These are phyloP conservation scores for Pseudogymnoascus verrucosus DNA, from an alignment of 2,329 filamentous ascomycete genomes.

Conservation along the genomic window DNA sequence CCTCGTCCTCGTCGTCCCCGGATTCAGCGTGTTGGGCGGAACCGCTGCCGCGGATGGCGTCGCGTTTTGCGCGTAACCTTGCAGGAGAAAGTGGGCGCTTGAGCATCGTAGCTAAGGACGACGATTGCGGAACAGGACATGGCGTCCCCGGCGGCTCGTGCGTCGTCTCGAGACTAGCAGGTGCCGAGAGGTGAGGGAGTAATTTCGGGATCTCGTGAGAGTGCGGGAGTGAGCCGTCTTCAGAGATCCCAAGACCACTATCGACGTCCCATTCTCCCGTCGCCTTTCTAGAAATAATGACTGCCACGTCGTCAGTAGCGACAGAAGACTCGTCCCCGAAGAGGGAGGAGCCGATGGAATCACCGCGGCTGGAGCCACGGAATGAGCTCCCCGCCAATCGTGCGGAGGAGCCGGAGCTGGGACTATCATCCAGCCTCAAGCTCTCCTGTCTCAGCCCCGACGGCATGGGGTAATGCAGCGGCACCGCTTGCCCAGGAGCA, in stretches of 20 bases:
- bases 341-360: constrained; percentile 81
- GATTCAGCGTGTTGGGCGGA: constrained; percentile 72
- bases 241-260: constrained; percentile 68
- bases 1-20: constrained; percentile 91
- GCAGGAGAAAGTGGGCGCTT: constrained; percentile 61
- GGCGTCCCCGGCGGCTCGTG: constrained; percentile 24
- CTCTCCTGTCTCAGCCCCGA: constrained; percentile 59
- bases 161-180: constrained; percentile 48
- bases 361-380: constrained; percentile 71
- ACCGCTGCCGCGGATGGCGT: constrained; percentile 60
- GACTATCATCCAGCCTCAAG: constrained; percentile 65
- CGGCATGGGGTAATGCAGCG: constrained; percentile 51
- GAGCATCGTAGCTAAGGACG: constrained; percentile 23
- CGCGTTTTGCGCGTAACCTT: constrained; percentile 64
- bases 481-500: constrained; percentile 36
- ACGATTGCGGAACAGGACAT: constrained; percentile 17
- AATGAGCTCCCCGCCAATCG: constrained; percentile 70
- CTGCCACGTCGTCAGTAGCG: constrained; percentile 67
- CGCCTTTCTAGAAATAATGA: constrained; percentile 65
- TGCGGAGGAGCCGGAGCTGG: constrained; percentile 59
- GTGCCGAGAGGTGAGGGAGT: constrained; percentile 56
- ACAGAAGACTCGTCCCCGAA: constrained; percentile 80
- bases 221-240: neutral
- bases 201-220: constrained; percentile 41
- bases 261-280: constrained; percentile 69